phyloP scores from a whole-genome alignment of 2,329 filamentous ascomycete species.

The Fusarium sp. region DNA sequence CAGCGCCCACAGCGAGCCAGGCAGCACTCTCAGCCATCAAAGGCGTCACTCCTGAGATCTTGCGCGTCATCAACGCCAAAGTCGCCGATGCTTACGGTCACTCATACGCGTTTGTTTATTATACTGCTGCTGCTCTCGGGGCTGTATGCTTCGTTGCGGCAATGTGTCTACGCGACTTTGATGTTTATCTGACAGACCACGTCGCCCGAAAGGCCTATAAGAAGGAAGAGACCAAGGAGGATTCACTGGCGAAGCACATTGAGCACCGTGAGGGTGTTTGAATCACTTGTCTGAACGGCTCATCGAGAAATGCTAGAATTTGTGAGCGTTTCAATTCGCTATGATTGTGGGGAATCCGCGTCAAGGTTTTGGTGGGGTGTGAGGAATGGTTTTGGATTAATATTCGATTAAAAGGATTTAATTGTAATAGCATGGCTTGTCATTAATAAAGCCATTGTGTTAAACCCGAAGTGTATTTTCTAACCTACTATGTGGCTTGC shows the following conservation, averaged over 20 bases:
- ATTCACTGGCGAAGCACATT: background rate
- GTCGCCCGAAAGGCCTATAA: background rate
- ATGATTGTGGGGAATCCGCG: background rate
- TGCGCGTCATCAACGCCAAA: background rate
- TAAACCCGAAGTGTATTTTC: too few species aligned
- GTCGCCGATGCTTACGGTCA: background rate
- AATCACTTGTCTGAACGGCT: background rate
- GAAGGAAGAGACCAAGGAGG: background rate
- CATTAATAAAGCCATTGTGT: too few species aligned
- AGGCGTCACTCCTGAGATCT: background rate
- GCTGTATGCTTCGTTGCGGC: background rate
- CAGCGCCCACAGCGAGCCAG: background rate
- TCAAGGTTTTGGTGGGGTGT: background rate
- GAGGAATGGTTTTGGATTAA: background rate
- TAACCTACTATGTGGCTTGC: too few species aligned
- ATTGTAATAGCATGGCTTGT: background rate
- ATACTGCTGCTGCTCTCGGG: background rate
- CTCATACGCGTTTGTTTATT: background rate
- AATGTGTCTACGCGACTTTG: background rate
- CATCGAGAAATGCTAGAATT: rapidly evolving
- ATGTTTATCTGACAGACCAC: background rate
- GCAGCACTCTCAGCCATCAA: background rate
- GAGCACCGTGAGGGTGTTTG: background rate
- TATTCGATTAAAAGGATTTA: background rate
- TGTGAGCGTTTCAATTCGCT: background rate